Percentiles rank a stretch among this genome's conserved stretches.
phyloP scores from a whole-genome alignment of 352 stramenopile genomes.

The Phytopythium kandeliae region DNA sequence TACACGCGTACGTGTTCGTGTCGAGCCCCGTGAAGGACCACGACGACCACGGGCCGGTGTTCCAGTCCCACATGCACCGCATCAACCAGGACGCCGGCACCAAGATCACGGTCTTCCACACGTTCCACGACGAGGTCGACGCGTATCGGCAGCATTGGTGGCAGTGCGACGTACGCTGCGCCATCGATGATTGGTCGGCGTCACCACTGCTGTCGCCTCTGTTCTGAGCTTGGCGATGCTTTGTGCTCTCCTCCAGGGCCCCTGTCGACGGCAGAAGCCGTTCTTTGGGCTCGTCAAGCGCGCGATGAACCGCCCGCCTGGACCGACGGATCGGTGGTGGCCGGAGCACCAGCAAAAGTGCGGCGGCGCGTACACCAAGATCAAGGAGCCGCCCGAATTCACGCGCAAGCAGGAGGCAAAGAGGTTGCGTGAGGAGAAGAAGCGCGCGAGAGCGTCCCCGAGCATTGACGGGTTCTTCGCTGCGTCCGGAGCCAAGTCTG shows the following conservation, averaged over 20 bases:
- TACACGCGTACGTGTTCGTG: slow-evolving; percentile 87
- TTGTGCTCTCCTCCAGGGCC: slow-evolving; percentile 26
- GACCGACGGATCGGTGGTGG: slow-evolving; percentile 72
- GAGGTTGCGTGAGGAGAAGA: slow-evolving; percentile 28
- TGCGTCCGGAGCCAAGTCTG: not conserved
- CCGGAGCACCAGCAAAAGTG: slow-evolving; percentile 56
- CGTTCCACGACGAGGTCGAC: slow-evolving; percentile 88
- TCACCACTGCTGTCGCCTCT: not conserved
- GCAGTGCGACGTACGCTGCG: slow-evolving; percentile 79
- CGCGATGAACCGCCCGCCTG: slow-evolving; percentile 81
- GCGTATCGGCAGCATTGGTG: slow-evolving; percentile 81
- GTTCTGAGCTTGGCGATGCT: not conserved
- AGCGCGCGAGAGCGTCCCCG: slow-evolving; percentile 11
- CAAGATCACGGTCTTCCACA: slow-evolving; percentile 86
- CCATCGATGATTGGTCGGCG: slow-evolving; percentile 19
- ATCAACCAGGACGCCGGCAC: slow-evolving; percentile 65
- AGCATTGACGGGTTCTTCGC: slow-evolving; percentile 28
- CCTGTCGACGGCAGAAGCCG: slow-evolving; percentile 43
- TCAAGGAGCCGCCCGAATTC: slow-evolving; percentile 59
- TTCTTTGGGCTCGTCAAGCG: slow-evolving; percentile 86
- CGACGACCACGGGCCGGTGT: slow-evolving; percentile 80
- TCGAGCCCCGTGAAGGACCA: slow-evolving; percentile 71
- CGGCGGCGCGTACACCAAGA: slow-evolving; percentile 66
- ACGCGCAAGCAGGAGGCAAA: slow-evolving; percentile 54
- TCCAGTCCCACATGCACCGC: slow-evolving; percentile 76